Percentiles rank a stretch among this genome's conserved stretches.
These are phyloP conservation scores for Vachellia collinsii DNA, from an alignment of 306 rosid species.

Conservation along the genomic window DNA sequence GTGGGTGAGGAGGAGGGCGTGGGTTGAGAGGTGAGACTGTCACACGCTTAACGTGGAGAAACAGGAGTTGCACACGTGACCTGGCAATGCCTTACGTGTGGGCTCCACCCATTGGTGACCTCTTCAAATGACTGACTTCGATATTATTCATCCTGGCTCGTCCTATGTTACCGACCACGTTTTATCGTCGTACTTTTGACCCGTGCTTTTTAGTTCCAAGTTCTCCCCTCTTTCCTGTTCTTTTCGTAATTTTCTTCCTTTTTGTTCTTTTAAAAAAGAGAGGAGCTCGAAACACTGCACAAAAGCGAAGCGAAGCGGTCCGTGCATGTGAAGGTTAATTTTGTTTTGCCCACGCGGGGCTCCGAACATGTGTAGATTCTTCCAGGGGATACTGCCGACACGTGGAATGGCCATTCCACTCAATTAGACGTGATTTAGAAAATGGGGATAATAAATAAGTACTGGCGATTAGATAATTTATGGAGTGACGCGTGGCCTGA, in stretches of 20 bases:
- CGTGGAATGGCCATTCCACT: not conserved
- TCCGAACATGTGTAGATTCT: not conserved
- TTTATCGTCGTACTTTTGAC: not conserved
- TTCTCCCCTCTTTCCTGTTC: not conserved
- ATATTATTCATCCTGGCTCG: not conserved
- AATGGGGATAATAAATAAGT: not conserved
- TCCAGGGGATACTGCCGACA: not conserved
- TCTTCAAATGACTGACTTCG: not conserved
- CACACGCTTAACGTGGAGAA: slow-evolving; percentile 34
- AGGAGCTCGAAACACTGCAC: not conserved
- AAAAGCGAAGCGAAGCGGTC: not conserved
- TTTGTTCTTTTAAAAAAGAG: too few species aligned
- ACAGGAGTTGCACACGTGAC: slow-evolving; percentile 31
- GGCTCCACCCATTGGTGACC: not conserved
- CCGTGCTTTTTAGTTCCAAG: not conserved
- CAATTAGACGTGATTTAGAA: not conserved
- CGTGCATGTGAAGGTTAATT: not conserved
- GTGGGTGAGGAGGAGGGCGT: too few species aligned
- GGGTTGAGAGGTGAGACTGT: not conserved
- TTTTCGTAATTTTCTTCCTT: not conserved
- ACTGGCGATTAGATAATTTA: not conserved
- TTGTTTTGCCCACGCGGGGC: not conserved
- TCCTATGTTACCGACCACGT: not conserved
- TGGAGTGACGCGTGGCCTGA: slow-evolving; percentile 12
- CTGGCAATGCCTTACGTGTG: not conserved